Base-by-base conservation (phyloP, 345 rosid species). In the Bruguiera gymnorhiza region DNA sequence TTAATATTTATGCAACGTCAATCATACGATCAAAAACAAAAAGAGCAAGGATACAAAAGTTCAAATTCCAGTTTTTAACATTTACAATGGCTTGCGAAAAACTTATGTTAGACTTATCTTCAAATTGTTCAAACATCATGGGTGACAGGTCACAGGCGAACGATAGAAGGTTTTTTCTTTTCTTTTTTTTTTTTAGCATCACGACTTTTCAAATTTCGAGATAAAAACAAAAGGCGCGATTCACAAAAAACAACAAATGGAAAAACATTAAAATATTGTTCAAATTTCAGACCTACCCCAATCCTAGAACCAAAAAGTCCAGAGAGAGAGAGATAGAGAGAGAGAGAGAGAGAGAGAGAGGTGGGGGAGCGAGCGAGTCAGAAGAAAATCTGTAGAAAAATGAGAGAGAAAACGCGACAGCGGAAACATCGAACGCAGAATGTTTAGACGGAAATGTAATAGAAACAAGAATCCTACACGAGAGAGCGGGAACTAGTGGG, bases 211-310 rank as follows among this genome's bases (percentile, higher is more conserved):
- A 75, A 67, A 66, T 59, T 46, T 51, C 23, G 39, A 24, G 58
- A 61, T 69, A 70, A 27, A 20, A 60, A 68, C 79, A 83, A 70
- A 76, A 76, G 71, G 75, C 69, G 60, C 67, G 64, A 9, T 63
- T 57, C 73, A 43, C 15, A 15, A 43, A 43, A 59, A 54, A 46
- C 21, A 39, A 21, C 18, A 50, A 0, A 48, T 13, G 23, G 8
- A 2, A 21, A 32, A 69, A 27, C 0, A 18, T 1, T 27, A 6
- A 0, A 11, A 62, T 50, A 1, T n/a, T 24, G 64, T 80, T 78
- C 73, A 73, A 78, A 70, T 55, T 34, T 51, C 61, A 8, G 31
- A 46, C 62, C 80, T 82, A 80, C 58, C 81, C 52, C 0, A 24
- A 19, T 43, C 81, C 82, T 71, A 71, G 69, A 62, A 70, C 76